Conservation (phyloP, 768 basidiomycete species). For the Lactarius evosmus region DNA sequence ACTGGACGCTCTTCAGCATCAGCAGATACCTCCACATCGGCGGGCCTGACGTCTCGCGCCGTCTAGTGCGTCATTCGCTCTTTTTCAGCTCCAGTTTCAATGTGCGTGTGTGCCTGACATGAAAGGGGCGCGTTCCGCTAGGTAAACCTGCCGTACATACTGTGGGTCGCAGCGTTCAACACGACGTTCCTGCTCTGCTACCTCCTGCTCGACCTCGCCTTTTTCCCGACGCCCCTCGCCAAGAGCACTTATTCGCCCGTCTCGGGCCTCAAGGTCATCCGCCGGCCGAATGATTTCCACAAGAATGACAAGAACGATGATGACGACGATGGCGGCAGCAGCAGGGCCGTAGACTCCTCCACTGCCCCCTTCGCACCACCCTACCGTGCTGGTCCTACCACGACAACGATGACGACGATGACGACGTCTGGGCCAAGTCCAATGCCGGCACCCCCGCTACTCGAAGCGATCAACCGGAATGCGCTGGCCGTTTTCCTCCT, state of each 20-base stretch:
- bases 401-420: constrained; percentile 29
- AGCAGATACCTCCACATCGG: constrained; percentile 34
- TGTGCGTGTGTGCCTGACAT: no score
- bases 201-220: constrained; percentile 67
- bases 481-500: constrained; percentile 75
- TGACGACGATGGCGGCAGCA: not conserved
- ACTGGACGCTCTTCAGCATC: constrained; percentile 63
- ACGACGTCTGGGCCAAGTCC: constrained; percentile 31
- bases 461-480: constrained; percentile 83
- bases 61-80: constrained; percentile 48
- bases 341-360: not conserved
- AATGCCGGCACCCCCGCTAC: constrained; percentile 45
- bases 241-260: constrained; percentile 36
- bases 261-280: constrained; percentile 37
- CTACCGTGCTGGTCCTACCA: not conserved
- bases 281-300: not conserved
- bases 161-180: constrained; percentile 90
- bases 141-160: constrained; percentile 86
- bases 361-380: not conserved
- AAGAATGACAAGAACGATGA: not conserved
- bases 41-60: constrained; percentile 50
- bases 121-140: no score
- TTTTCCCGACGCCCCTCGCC: constrained; percentile 50
- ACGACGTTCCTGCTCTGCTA: constrained; percentile 80
- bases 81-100: not conserved